phyloP scores from a whole-genome alignment of 2,329 filamentous ascomycete genomes.

The Neonectria sp. region DNA sequence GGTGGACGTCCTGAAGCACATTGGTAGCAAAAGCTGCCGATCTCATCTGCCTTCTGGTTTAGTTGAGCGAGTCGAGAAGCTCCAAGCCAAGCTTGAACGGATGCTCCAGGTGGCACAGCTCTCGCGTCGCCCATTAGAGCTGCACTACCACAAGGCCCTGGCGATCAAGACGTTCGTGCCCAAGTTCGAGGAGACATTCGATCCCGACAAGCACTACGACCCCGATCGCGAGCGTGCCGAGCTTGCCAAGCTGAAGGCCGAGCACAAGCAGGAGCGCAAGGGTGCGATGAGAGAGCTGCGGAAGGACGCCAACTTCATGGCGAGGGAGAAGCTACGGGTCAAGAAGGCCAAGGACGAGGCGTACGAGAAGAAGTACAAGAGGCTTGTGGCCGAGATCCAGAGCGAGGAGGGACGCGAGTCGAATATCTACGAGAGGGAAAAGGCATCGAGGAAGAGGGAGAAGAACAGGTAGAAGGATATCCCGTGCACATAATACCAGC shows the following conservation, averaged over 20 bases:
- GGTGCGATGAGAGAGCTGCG: slow-evolving; percentile 93
- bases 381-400: slow-evolving; percentile 94
- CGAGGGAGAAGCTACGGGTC: slow-evolving; percentile 87
- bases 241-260: slow-evolving; percentile 84
- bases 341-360: slow-evolving; percentile 95
- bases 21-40: slow-evolving; percentile 68
- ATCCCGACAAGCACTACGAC: slow-evolving; percentile 97
- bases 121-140: slow-evolving; percentile 82
- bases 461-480: slow-evolving; percentile 59
- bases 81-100: slow-evolving; percentile 63
- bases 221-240: slow-evolving; percentile 92
- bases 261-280: slow-evolving; percentile 97
- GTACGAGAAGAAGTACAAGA: slow-evolving; percentile 97
- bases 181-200: slow-evolving; percentile 96
- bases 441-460: slow-evolving; percentile 78
- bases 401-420: slow-evolving; percentile 89
- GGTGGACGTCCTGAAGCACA: slow-evolving; percentile 70
- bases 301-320: slow-evolving; percentile 96
- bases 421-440: slow-evolving; percentile 93
- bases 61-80: slow-evolving; percentile 58
- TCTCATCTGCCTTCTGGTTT: slow-evolving; percentile 65
- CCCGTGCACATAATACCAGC: slow-evolving; percentile 41
- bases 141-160: slow-evolving; percentile 90
- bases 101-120: slow-evolving; percentile 75
- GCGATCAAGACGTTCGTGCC: slow-evolving; percentile 91